Conservation (phyloP, 2,329 filamentous ascomycete genomes). For the Xylogone sp. region DNA sequence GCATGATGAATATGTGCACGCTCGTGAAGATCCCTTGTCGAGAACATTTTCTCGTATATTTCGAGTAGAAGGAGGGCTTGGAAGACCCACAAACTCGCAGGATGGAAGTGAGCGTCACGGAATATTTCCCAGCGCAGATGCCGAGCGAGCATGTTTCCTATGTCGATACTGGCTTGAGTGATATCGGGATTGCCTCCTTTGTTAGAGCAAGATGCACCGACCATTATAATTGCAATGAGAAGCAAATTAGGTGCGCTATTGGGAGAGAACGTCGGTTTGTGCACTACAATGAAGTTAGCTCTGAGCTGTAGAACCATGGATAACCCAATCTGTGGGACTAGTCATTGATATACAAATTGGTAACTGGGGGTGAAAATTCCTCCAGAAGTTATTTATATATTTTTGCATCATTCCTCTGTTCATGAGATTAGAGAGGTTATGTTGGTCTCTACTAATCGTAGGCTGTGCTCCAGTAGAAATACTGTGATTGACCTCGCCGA, state of each 20-base stretch:
- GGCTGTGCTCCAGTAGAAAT: constrained; percentile 70
- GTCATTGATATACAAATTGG: constrained; percentile 53
- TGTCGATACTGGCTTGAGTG: constrained; percentile 67
- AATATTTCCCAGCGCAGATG: constrained; percentile 90
- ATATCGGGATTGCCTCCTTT: constrained; percentile 69
- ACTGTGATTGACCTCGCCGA: constrained; percentile 72
- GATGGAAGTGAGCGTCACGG: constrained; percentile 79
- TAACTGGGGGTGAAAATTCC: constrained; percentile 86
- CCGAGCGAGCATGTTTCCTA: constrained; percentile 85
- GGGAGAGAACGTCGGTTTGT: constrained; percentile 84
- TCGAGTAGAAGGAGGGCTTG: constrained; percentile 83
- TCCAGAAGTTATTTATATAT: constrained; percentile 88
- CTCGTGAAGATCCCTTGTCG: constrained; percentile 82
- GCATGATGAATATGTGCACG: constrained; percentile 92
- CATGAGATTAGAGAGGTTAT: constrained; percentile 59
- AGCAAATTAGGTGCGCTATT: constrained; percentile 79
- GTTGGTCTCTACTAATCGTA: constrained; percentile 70
- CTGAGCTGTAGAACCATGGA: not conserved
- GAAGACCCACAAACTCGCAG: constrained; percentile 91
- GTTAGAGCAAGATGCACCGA: constrained; percentile 83
- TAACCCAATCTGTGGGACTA: not conserved
- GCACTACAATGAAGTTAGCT: constrained; percentile 40
- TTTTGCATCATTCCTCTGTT: constrained; percentile 90
- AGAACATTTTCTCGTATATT: constrained; percentile 94
- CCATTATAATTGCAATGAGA: constrained; percentile 79